Evolutionary conservation across 495 filamentous ascomycete genomes (phyloP), one percentile per base, ranked within the genome.

Genomic region (Tuber calosporum): DNA sequence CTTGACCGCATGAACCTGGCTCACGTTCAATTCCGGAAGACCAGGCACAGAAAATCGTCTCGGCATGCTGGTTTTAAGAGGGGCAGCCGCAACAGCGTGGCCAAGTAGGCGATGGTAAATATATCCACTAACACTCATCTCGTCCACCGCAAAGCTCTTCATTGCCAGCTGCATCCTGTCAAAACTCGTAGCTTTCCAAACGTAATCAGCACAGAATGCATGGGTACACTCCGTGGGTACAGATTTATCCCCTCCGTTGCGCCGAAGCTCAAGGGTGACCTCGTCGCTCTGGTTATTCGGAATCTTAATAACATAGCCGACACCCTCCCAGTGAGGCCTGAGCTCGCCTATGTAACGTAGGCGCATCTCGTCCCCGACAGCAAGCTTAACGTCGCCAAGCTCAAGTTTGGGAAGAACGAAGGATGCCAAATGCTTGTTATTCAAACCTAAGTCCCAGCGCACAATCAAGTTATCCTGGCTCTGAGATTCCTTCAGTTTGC

Each of bases 271-370:
- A 69, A 99, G 91, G 20, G 93, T 95, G 69, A 99, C 95, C 81
- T 99, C 96, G 79, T 99, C 96, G 22, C 93, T 97, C 84, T 97
- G 93, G 83, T 98, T 98, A 86, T 99, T 98, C 9, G 95, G 95
- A 75, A 99, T 98, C 84, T 99, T 99, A 84, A 98, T 93, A 70
- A 99, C 95, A 83, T 99, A 99, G 70, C 95, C 95, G 38, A 99
- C 96, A 36, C 95, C 95, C 81, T 99, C 95, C 95, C 95, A 99
- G 74, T 93, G 90, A 41, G 93, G 86, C 34, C 96, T 92, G 62
- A 99, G 86, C 83, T 98, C 95, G 74, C 95, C 95, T 72, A 90
- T 95, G 84, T 99, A 99, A 77, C 96, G 92, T 70, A 99, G 84
- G 11, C 95, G 90, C 95, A 99, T 99, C 82, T 99, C 95, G 82